Conservation (phyloP, 2,329 filamentous ascomycete species). For the Claviceps sorghi region DNA sequence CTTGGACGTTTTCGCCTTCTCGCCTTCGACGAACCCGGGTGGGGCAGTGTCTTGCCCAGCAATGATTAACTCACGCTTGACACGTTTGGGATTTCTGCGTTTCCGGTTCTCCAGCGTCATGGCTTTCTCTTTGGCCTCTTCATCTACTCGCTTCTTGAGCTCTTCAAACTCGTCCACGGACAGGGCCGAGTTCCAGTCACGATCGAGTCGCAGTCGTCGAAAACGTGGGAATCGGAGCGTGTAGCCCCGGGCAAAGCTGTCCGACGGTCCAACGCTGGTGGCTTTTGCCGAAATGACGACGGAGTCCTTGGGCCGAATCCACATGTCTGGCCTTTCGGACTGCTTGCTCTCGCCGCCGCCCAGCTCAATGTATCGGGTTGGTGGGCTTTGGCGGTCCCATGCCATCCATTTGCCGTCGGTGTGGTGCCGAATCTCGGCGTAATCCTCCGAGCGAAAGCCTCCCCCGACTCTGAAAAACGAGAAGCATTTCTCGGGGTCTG, state of each 20-base stretch:
- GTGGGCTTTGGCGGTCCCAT: conserved; percentile 68
- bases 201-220: conserved; percentile 66
- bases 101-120: conserved; percentile 64
- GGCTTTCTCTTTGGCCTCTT: conserved; percentile 56
- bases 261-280: conserved; percentile 57
- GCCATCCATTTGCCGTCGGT: conserved; percentile 86
- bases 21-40: conserved; percentile 9
- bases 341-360: conserved; percentile 59
- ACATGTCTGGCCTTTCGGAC: conserved; percentile 71
- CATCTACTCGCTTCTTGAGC: conserved; percentile 52
- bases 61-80: conserved; percentile 56
- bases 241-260: conserved; percentile 60
- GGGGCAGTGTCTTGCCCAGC: conserved; percentile 45
- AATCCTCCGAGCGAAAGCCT: conserved; percentile 74
- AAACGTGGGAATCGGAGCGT: conserved; percentile 90
- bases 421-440: conserved; percentile 63
- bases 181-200: conserved; percentile 67
- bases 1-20: conserved; percentile 32
- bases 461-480: conserved; percentile 99
- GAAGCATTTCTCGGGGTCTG: conserved; percentile 59
- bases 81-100: conserved; percentile 37
- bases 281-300: conserved; percentile 83
- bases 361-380: conserved; percentile 64
- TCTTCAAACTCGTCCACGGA: conserved; percentile 64
- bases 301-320: conserved; percentile 82